These are phyloP conservation scores for Lithocarpus polystachyus DNA, from an alignment of 306 rosid genomes.

Conservation along the genomic window DNA sequence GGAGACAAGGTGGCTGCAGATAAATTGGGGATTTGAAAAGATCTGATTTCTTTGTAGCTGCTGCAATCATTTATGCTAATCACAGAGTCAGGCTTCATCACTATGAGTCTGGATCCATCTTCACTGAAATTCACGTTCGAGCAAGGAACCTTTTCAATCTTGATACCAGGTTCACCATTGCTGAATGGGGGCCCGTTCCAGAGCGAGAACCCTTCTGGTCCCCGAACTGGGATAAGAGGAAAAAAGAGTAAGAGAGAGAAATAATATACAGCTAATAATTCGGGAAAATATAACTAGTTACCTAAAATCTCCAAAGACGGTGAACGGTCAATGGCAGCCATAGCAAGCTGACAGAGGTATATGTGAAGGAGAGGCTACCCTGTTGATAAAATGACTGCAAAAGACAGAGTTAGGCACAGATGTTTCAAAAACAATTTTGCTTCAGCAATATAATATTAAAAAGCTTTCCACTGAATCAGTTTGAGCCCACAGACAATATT, in stretches of 20 bases:
- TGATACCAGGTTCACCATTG: constrained; percentile 52
- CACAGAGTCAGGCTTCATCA: constrained; percentile 50
- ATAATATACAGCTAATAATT: background rate
- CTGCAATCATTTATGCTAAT: constrained; percentile 51
- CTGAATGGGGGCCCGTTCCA: constrained; percentile 85
- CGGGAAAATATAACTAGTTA: constrained; percentile 18
- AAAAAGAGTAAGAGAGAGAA: background rate
- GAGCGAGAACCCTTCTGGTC: constrained; percentile 63
- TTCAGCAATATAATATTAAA: background rate
- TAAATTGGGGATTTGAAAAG: constrained; percentile 63
- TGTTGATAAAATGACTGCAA: background rate
- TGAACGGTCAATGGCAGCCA: constrained; percentile 53
- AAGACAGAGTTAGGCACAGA: background rate
- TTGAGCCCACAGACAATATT: background rate
- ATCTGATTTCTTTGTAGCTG: constrained; percentile 52
- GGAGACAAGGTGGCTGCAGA: constrained; percentile 67
- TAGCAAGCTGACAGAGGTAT: constrained; percentile 17
- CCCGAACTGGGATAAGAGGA: constrained; percentile 51
- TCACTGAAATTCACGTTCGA: constrained; percentile 61
- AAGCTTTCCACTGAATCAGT: background rate
- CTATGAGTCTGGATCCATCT: constrained; percentile 70
- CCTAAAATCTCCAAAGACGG: constrained; percentile 75
- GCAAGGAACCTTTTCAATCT: constrained; percentile 65
- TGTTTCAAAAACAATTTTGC: background rate
- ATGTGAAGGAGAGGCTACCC: background rate